Conservation (phyloP, 352 stramenopile genomes). For the Globisporangium barbulae region DNA sequence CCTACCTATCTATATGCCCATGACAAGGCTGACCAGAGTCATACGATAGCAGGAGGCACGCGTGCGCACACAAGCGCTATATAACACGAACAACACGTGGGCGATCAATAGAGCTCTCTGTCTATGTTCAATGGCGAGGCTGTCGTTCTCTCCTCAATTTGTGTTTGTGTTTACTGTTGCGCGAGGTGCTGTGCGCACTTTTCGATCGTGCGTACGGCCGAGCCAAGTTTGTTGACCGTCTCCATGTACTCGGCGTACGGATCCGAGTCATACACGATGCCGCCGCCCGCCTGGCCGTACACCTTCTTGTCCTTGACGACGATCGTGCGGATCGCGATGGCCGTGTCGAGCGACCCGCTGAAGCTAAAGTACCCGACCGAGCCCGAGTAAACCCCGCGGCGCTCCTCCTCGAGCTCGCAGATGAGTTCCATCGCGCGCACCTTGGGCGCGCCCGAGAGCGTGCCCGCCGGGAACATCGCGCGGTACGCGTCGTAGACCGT, state of each 20-base stretch:
- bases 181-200: conserved; percentile 63
- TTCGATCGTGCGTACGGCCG: conserved; percentile 79
- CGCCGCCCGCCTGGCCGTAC: conserved; percentile 82
- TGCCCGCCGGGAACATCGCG: conserved; percentile 85
- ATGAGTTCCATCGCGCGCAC: conserved; percentile 90
- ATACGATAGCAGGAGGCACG: too few relatives aligned
- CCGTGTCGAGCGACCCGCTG: conserved; percentile 82
- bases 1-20: too few relatives aligned
- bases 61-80: too few relatives aligned
- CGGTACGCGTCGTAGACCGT: conserved; percentile 89
- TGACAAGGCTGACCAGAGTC: too few relatives aligned
- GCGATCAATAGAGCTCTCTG: background rate
- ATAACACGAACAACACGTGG: too few relatives aligned
- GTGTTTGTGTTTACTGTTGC: conserved; percentile 13
- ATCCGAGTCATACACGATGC: conserved; percentile 90
- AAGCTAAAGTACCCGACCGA: conserved; percentile 89
- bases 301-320: conserved; percentile 77
- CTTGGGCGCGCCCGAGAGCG: conserved; percentile 86
- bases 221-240: conserved; percentile 88
- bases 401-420: conserved; percentile 77
- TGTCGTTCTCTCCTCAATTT: background rate
- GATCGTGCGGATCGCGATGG: conserved; percentile 88
- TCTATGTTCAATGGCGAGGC: background rate
- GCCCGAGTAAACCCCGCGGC: conserved; percentile 80
- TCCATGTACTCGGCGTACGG: conserved; percentile 84